These are phyloP conservation scores for Didymella glomerata DNA, from an alignment of 2,329 filamentous ascomycete species.

Conservation along the genomic window DNA sequence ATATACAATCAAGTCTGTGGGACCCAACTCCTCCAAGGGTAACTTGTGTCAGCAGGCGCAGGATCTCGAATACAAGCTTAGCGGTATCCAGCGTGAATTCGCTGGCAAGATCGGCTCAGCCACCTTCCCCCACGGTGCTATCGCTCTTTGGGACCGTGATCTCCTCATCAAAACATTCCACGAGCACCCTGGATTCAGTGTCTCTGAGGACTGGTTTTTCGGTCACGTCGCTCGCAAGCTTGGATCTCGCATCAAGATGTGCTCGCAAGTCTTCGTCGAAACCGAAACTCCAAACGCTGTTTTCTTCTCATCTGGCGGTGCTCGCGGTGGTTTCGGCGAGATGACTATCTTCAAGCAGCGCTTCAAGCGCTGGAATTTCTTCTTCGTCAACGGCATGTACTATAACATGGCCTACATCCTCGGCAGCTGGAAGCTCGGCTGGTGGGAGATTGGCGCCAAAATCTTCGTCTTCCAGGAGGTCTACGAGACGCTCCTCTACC, in stretches of 20 bases:
- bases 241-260: constrained; percentile 60
- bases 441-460: constrained; percentile 61
- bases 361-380: constrained; percentile 63
- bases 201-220: constrained; percentile 64
- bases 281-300: constrained; percentile 59
- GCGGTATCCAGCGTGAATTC: constrained; percentile 57
- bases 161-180: constrained; percentile 58
- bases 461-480: constrained; percentile 60
- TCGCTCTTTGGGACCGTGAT: constrained; percentile 59
- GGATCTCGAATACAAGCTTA: constrained; percentile 63
- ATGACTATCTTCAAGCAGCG: constrained; percentile 63
- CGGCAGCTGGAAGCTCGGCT: constrained; percentile 58
- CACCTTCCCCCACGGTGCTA: constrained; percentile 62
- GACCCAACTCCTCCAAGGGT: constrained; percentile 35
- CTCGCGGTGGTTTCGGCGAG: constrained; percentile 60
- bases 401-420: constrained; percentile 60
- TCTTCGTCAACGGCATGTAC: constrained; percentile 60
- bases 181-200: constrained; percentile 60
- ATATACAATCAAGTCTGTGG: constrained; percentile 49
- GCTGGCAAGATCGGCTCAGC: constrained; percentile 57
- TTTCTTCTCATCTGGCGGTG: constrained; percentile 53
- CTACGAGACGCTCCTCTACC: constrained; percentile 58
- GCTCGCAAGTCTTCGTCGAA: constrained; percentile 60
- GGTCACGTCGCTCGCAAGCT: constrained; percentile 58
- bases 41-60: constrained; percentile 53